These are phyloP conservation scores for Rhodotorula babjevae DNA, from an alignment of 768 basidiomycete species.

Conservation along the genomic window DNA sequence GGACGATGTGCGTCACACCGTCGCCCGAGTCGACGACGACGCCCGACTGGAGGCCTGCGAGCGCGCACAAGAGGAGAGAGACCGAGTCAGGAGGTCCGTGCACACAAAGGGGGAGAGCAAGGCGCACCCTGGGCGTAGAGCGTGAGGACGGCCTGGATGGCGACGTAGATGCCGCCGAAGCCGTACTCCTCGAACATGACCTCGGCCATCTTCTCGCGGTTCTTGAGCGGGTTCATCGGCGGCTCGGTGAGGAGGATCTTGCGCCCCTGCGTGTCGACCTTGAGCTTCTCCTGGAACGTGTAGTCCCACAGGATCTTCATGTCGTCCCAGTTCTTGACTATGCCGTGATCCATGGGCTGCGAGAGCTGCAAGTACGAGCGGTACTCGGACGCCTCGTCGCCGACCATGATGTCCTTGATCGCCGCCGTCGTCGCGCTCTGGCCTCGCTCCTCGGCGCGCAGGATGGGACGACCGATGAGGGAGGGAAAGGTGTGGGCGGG, in stretches of 20 bases:
- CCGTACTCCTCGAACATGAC: conserved; percentile 99
- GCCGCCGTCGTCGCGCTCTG: conserved; percentile 61
- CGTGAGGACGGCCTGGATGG: conserved; percentile 96
- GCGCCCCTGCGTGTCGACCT: conserved; percentile 73
- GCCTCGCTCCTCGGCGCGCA: conserved; percentile 87
- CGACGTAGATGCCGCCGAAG: conserved; percentile 90
- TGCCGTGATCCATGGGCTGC: conserved; percentile 99
- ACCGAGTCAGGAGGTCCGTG: too few relatives aligned
- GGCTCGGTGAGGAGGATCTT: conserved; percentile 96
- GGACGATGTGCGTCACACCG: conserved; percentile 98
- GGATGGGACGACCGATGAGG: conserved; percentile 90
- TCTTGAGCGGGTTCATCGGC: conserved; percentile 95
- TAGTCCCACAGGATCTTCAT: conserved; percentile 99
- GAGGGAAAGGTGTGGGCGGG: conserved; percentile 96
- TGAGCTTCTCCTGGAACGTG: conserved; percentile 93
- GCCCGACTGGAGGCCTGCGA: conserved; percentile 85
- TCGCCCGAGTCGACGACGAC: conserved; percentile 99
- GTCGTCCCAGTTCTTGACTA: conserved; percentile 98
- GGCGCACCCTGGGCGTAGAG: conserved; percentile 92
- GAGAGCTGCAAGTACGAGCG: conserved; percentile 94
- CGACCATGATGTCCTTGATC: conserved; percentile 97
- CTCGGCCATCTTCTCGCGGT: conserved; percentile 88
- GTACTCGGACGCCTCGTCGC: conserved; percentile 90
- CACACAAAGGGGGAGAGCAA: too few relatives aligned
- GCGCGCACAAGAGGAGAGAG: too few relatives aligned